Conservation (phyloP, 257 asterid genomes). For the Phtheirospermum japonicum region DNA sequence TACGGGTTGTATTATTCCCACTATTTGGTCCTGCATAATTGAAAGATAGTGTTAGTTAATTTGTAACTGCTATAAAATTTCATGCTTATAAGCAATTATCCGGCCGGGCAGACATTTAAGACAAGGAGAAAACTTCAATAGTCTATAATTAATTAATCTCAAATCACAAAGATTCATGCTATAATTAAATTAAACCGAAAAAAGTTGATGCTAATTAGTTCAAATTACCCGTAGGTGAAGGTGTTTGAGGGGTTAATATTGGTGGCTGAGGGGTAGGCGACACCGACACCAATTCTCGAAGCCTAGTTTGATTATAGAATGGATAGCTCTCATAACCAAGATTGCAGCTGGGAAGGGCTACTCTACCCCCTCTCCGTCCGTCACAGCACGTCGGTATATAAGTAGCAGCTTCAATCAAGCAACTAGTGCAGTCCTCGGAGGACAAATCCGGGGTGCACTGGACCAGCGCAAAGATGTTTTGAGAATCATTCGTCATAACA, state of each 20-base stretch:
- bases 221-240: too few relatives aligned
- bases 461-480: constrained; percentile 25
- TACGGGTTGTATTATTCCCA: neutral
- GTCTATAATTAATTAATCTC: too few relatives aligned
- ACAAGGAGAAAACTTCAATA: too few relatives aligned
- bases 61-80: too few relatives aligned
- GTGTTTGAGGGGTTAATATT: neutral
- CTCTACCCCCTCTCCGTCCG: constrained; percentile 28
- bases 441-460: constrained; percentile 43
- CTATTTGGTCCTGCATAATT: neutral
- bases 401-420: constrained; percentile 14
- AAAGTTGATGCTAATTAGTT: too few relatives aligned
- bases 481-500: constrained; percentile 15
- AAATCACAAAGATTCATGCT: too few relatives aligned
- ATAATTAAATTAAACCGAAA: too few relatives aligned
- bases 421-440: constrained; percentile 26
- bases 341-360: constrained; percentile 29
- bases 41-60: neutral
- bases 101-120: too few relatives aligned
- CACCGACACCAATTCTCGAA: constrained; percentile 17
- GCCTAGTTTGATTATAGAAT: constrained; percentile 29
- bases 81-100: too few relatives aligned
- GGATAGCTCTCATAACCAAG: constrained; percentile 26
- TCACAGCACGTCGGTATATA: constrained; percentile 18
- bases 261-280: neutral